phyloP scores from a whole-genome alignment of 163 green algal species.

The Chlorella variabilis region DNA sequence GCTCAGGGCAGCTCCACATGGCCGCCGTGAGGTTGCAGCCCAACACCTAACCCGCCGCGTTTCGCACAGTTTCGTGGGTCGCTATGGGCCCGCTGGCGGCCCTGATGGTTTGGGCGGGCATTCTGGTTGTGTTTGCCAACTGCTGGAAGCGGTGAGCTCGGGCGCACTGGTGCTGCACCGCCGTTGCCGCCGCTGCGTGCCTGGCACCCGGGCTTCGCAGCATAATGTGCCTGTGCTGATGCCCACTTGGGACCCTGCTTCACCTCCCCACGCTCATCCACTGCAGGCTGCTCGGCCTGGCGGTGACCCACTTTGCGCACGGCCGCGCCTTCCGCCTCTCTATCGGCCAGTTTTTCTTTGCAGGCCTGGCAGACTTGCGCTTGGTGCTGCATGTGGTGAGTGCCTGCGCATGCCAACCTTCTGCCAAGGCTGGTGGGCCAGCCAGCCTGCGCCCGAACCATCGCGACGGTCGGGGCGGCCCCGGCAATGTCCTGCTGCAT shows the following conservation, averaged over 20 bases:
- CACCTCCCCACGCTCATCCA: background rate
- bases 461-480: too few relatives aligned
- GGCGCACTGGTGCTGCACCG: too few relatives aligned
- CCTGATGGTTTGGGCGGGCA: background rate
- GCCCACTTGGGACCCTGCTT: too few relatives aligned
- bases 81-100: background rate
- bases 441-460: too few relatives aligned
- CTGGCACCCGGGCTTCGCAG: too few relatives aligned
- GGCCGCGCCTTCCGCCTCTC: slow-evolving; percentile 23
- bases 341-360: slow-evolving; percentile 25
- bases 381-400: slow-evolving; percentile 27
- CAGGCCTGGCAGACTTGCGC: slow-evolving; percentile 14
- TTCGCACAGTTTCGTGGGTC: background rate
- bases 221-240: too few relatives aligned
- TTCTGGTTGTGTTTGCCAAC: background rate
- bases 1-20: too few relatives aligned
- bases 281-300: slow-evolving; percentile 24
- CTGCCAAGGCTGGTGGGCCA: too few relatives aligned
- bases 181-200: background rate
- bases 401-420: background rate
- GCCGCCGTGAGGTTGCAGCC: too few relatives aligned
- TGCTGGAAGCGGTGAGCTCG: slow-evolving; percentile 27
- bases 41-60: background rate
- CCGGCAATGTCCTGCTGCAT: too few relatives aligned
- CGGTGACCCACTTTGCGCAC: slow-evolving; percentile 24